These are phyloP conservation scores for Lycium ferocissimum DNA, from an alignment of 257 asterid genomes.

Conservation along the genomic window DNA sequence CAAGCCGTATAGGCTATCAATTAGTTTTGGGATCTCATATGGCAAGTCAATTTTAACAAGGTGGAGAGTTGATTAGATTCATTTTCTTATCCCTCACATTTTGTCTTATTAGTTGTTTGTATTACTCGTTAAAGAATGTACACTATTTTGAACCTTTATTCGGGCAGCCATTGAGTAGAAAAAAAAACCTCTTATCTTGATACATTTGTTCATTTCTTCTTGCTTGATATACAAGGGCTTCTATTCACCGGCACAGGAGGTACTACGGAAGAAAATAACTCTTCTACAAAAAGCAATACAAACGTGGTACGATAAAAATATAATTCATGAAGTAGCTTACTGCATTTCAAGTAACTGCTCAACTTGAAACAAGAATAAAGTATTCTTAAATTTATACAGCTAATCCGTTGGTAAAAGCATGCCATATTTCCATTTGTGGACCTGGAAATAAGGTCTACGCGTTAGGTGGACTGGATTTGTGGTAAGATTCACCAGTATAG, in stretches of 20 bases:
- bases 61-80: neutral
- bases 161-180: neutral
- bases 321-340: neutral
- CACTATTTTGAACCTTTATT: neutral
- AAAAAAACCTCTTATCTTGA: neutral
- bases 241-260: neutral
- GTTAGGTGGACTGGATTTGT: neutral
- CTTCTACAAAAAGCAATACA: neutral
- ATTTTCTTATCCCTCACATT: neutral
- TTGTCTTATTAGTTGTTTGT: neutral
- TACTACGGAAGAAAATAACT: neutral
- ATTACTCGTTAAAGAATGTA: neutral
- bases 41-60: neutral
- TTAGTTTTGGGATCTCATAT: neutral
- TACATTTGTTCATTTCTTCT: too few relatives aligned
- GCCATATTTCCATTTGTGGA: too few relatives aligned
- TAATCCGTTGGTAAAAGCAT: too few relatives aligned
- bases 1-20: neutral
- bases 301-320: neutral
- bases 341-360: too few relatives aligned
- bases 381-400: too few relatives aligned
- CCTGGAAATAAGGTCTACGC: too few relatives aligned
- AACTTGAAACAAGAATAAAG: too few relatives aligned
- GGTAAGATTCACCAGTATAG: too few relatives aligned
- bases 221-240: too few relatives aligned